A percentile compares a stretch with the other conserved stretches of the same genome.
Conservation (phyloP, 2,329 filamentous ascomycete genomes). For the Cytospora piceae region DNA sequence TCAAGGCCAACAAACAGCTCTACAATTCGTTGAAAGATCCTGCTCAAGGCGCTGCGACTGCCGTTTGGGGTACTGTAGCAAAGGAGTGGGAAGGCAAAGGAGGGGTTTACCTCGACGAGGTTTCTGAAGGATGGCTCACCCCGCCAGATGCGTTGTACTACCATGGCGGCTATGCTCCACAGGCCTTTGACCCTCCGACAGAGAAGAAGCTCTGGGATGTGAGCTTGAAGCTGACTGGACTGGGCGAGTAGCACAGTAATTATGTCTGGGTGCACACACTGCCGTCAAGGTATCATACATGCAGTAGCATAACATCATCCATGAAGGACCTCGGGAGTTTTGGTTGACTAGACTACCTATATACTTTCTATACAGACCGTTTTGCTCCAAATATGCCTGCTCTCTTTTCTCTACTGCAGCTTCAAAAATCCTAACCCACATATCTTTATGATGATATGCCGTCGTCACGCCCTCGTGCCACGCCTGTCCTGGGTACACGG, state of each 20-base stretch:
- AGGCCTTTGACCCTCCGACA: conserved; percentile 15
- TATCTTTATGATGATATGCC: no score
- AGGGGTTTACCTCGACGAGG: conserved; percentile 38
- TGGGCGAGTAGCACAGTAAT: conserved; percentile 6
- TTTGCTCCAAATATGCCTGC: no score
- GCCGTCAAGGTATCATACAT: neutral
- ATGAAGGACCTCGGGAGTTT: neutral
- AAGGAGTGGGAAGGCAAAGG: conserved; percentile 40
- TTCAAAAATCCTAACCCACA: no score
- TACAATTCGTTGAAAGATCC: conserved; percentile 37
- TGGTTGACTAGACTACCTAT: conserved; percentile 5
- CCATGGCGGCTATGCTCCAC: conserved; percentile 10
- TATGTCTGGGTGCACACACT: neutral
- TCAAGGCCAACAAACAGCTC: conserved; percentile 28
- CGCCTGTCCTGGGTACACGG: no score
- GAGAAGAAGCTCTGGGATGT: conserved; percentile 10
- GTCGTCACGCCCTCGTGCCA: no score
- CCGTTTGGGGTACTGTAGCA: conserved; percentile 42
- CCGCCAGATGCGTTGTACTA: conserved; percentile 8
- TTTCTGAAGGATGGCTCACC: conserved; percentile 7
- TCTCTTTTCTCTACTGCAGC: no score
- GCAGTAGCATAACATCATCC: neutral
- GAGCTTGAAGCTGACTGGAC: conserved; percentile 10
- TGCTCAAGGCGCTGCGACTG: conserved; percentile 46
- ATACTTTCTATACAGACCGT: neutral